A percentile compares a stretch with the other conserved stretches of the same genome.
Evolutionary conservation across 148 eudicot genomes (phyloP).

Genomic region (Amaranthus palmeri): DNA sequence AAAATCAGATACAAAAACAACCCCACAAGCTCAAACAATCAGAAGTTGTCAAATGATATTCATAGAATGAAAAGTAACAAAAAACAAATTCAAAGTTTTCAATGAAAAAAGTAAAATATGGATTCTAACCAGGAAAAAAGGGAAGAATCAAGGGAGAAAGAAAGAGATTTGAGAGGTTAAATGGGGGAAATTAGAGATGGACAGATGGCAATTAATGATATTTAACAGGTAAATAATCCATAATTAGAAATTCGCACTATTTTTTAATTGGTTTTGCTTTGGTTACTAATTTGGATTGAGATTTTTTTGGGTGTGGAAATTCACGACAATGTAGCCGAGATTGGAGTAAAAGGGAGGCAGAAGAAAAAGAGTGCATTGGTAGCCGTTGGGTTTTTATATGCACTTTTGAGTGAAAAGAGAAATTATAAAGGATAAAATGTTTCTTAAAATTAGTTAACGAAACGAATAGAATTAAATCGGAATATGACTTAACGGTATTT

Average conservation of each 20-base stretch:
- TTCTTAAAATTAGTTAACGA: too few relatives aligned
- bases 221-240: conserved; percentile 21
- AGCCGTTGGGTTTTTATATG: conserved; percentile 42
- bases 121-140: conserved; percentile 46
- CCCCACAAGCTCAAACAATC: conserved; percentile 15
- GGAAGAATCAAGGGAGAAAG: conserved; percentile 60
- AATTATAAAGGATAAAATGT: too few relatives aligned
- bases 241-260: conserved; percentile 8
- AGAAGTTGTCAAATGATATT: not conserved
- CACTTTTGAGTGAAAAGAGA: too few relatives aligned
- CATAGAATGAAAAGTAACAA: not conserved
- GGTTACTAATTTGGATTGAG: not conserved
- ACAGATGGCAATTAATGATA: conserved; percentile 26
- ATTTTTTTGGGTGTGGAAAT: not conserved
- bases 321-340: conserved; percentile 30
- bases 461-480: too few relatives aligned
- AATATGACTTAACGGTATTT: too few relatives aligned
- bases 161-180: conserved; percentile 32
- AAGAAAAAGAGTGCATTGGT: conserved; percentile 16
- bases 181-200: conserved; percentile 22
- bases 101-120: conserved; percentile 6
- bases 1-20: not conserved
- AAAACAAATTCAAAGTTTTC: not conserved
- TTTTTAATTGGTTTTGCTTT: not conserved
- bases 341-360: conserved; percentile 8